Evolutionary conservation across 768 basidiomycete genomes (phyloP).

Genomic region (Candolleomyces efflorescens): DNA sequence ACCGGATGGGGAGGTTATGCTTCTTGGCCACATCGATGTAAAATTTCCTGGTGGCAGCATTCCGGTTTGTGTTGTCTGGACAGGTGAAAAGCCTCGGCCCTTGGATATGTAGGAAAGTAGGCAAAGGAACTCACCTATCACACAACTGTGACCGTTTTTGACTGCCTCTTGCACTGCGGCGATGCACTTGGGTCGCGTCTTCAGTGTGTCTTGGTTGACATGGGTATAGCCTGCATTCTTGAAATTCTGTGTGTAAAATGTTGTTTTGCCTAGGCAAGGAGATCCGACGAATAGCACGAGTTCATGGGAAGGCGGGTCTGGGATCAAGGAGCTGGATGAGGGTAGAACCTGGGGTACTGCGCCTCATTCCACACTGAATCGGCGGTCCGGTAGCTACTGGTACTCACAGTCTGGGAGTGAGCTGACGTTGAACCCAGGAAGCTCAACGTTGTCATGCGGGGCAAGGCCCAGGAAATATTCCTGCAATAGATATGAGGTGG

Average conservation of each 20-base stretch:
- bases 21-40: conserved; percentile 69
- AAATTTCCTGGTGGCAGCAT: conserved; percentile 57
- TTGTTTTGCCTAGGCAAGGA: conserved; percentile 71
- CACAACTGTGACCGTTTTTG: conserved; percentile 56
- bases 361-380: background rate
- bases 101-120: background rate
- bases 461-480: conserved; percentile 71
- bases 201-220: conserved; percentile 83
- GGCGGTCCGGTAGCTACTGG: no score
- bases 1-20: conserved; percentile 54
- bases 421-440: conserved; percentile 69
- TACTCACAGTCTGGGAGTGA: conserved; percentile 34
- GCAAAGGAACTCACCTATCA: conserved; percentile 57
- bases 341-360: conserved; percentile 50
- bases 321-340: conserved; percentile 46
- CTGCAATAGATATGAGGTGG: conserved; percentile 31
- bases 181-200: conserved; percentile 72
- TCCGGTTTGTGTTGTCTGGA: conserved; percentile 90
- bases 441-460: conserved; percentile 36
- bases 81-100: background rate
- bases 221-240: conserved; percentile 64
- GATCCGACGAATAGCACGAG: conserved; percentile 50
- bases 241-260: conserved; percentile 74
- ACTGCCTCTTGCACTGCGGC: conserved; percentile 56
- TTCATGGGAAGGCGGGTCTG: conserved; percentile 33